A percentile compares a stretch with the other conserved stretches of the same genome.
phyloP scores from a whole-genome alignment of 2,329 filamentous ascomycete genomes.

The Herpotrichia juniperi region DNA sequence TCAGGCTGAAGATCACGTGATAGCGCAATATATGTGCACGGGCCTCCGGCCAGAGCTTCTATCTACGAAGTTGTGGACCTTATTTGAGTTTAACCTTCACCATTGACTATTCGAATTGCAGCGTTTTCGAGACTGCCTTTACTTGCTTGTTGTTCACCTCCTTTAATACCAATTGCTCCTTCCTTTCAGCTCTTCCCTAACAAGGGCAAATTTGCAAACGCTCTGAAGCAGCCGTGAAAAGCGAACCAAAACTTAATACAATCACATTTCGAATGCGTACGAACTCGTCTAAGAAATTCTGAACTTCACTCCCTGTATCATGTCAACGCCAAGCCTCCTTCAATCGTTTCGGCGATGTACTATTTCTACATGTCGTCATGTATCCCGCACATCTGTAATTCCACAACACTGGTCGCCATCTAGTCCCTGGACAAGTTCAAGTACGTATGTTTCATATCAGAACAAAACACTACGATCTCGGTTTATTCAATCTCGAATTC shows the following conservation, averaged over 20 bases:
- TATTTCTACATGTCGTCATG: neutral
- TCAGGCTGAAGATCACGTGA: neutral
- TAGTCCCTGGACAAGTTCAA: neutral
- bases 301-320: neutral
- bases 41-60: neutral
- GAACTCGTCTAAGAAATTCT: neutral
- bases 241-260: neutral
- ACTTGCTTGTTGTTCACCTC: neutral
- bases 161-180: neutral
- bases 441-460: neutral
- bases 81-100: neutral
- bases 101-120: neutral
- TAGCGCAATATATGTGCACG: neutral
- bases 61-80: neutral
- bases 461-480: neutral
- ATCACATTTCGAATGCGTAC: neutral
- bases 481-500: neutral
- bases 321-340: neutral
- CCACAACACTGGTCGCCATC: neutral
- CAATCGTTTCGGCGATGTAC: neutral
- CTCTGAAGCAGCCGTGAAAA: neutral
- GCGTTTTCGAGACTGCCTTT: neutral
- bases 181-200: neutral
- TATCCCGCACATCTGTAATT: neutral
- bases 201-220: neutral